phyloP scores from a whole-genome alignment of 306 rosid genomes.

The Lupinus albus region DNA sequence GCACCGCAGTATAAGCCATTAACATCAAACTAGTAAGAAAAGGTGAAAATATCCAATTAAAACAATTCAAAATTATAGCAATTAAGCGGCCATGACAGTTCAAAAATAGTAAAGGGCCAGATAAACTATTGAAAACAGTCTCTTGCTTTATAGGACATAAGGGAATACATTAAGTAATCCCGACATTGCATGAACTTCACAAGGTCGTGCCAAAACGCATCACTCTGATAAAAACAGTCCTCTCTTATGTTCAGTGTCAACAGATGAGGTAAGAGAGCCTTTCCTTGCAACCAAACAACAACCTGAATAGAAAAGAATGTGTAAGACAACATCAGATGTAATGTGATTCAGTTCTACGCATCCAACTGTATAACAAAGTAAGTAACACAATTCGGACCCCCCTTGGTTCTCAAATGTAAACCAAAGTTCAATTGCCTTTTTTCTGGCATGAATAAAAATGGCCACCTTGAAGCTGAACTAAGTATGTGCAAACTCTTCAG shows the following conservation, averaged over 20 bases:
- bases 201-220: constrained; percentile 39
- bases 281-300: constrained; percentile 33
- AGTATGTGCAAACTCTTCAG: not conserved
- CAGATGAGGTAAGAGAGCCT: constrained; percentile 16
- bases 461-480: not conserved
- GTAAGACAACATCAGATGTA: not conserved
- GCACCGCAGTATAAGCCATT: not conserved
- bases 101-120: not conserved
- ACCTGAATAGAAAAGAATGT: constrained; percentile 50
- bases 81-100: not conserved
- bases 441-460: not conserved
- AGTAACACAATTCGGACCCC: not conserved
- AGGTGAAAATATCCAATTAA: not conserved
- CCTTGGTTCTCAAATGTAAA: not conserved
- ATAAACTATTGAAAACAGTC: not conserved
- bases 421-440: not conserved
- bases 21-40: constrained; percentile 9
- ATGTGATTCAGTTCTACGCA: not conserved
- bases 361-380: not conserved
- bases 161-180: constrained; percentile 53
- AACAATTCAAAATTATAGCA: not conserved
- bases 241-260: constrained; percentile 18
- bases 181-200: constrained; percentile 52
- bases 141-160: constrained; percentile 30
- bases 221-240: constrained; percentile 33